Conservation (phyloP, 176 grass and related monocot species). For the Aegilops speltoides region DNA sequence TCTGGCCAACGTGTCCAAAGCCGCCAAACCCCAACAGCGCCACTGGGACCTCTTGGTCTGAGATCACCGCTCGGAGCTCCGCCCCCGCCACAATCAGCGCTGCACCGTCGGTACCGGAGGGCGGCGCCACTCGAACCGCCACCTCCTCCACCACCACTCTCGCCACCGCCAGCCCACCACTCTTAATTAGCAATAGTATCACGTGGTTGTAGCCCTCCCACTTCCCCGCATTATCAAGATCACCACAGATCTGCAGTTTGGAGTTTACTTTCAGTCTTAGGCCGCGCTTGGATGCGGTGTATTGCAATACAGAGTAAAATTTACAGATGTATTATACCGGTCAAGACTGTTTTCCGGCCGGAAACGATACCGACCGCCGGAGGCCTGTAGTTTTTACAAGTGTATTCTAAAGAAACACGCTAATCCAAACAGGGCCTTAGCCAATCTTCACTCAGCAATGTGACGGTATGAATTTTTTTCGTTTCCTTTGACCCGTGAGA, state of each 20-base stretch:
- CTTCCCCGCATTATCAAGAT: background rate
- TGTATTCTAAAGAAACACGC: too few species aligned
- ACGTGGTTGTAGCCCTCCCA: background rate
- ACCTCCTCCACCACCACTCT: background rate
- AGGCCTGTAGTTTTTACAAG: too few species aligned
- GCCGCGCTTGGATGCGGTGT: too few species aligned
- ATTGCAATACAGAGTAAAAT: too few species aligned
- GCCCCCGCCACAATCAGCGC: background rate
- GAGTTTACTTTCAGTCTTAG: background rate
- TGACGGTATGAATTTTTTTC: background rate
- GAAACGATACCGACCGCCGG: too few species aligned
- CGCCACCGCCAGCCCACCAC: background rate
- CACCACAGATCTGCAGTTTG: background rate
- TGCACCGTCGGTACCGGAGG: background rate
- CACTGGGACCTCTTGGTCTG: conserved; percentile 7
- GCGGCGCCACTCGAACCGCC: background rate
- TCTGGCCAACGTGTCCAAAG: background rate
- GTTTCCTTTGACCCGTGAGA: background rate
- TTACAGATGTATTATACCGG: too few species aligned
- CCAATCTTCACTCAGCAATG: background rate
- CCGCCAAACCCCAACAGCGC: background rate
- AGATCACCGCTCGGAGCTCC: conserved; percentile 5
- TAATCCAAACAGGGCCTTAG: too few species aligned
- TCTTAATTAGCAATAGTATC: background rate
- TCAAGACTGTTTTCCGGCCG: too few species aligned